phyloP scores from a whole-genome alignment of 208 protist species.

The Wallacemonas collosoma region DNA sequence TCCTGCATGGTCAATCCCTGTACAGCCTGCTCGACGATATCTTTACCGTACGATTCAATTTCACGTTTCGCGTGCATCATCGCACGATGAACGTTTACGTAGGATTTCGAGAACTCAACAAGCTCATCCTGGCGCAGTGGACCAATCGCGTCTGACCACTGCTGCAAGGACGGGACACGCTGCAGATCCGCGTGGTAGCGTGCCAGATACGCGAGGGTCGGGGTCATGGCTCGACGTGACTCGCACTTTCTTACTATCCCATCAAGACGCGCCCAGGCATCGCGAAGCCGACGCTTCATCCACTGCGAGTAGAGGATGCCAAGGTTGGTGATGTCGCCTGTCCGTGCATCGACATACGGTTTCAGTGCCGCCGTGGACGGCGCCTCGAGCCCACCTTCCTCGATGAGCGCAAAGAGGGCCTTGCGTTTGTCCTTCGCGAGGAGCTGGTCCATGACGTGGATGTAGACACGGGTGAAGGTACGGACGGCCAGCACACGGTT shows the following conservation, averaged over 20 bases:
- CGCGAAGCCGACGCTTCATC: slow-evolving; percentile 11
- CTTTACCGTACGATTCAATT: slow-evolving; percentile 20
- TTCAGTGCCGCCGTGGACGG: slow-evolving; percentile 52
- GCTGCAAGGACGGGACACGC: slow-evolving; percentile 41
- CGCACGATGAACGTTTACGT: slow-evolving; percentile 13
- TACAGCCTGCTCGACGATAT: slow-evolving; percentile 30
- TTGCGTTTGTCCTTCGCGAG: slow-evolving; percentile 42
- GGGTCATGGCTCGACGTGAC: background rate
- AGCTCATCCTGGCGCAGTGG: slow-evolving; percentile 34
- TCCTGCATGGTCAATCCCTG: slow-evolving; percentile 34
- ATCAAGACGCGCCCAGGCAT: background rate
- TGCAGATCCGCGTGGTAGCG: slow-evolving; percentile 31
- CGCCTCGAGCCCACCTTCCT: slow-evolving; percentile 27
- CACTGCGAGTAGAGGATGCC: slow-evolving; percentile 54
- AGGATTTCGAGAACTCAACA: background rate
- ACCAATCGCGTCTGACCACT: slow-evolving; percentile 41
- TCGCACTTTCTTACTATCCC: background rate
- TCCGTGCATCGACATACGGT: slow-evolving; percentile 54
- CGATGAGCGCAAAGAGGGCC: slow-evolving; percentile 48
- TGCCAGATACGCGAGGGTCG: slow-evolving; percentile 24
- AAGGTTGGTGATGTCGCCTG: slow-evolving; percentile 62
- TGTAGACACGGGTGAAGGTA: slow-evolving; percentile 26
- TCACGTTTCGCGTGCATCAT: slow-evolving; percentile 16
- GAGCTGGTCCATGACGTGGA: slow-evolving; percentile 45
- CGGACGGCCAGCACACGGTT: slow-evolving; percentile 30